Evolutionary conservation across 164 flowering plant genomes (phyloP).

Genomic region (Piper longum): DNA sequence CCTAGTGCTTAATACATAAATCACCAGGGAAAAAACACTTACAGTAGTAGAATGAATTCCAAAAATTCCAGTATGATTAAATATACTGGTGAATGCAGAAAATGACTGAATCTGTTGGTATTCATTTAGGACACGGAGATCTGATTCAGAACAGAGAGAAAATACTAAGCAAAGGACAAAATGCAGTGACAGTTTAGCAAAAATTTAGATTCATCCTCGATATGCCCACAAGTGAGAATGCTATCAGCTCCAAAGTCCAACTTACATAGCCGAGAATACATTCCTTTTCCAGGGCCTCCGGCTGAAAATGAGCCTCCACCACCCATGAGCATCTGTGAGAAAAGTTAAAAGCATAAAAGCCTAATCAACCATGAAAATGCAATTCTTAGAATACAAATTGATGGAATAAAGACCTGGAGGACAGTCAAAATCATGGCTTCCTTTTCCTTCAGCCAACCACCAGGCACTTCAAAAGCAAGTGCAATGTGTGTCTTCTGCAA

Average conservation of each 20-base stretch:
- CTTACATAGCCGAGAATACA: constrained; percentile 88
- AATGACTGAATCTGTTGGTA: constrained; percentile 46
- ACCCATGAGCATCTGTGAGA: constrained; percentile 74
- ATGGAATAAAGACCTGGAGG: constrained; percentile 42
- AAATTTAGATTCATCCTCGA: not conserved
- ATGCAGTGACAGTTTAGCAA: not conserved
- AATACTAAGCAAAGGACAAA: not conserved
- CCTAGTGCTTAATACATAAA: not conserved
- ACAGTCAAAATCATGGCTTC: constrained; percentile 68
- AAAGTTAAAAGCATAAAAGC: constrained; percentile 4
- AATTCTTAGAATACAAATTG: not conserved
- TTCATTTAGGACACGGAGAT: constrained; percentile 58
- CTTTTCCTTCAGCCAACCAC: constrained; percentile 72
- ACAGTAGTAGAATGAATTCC: constrained; percentile 83
- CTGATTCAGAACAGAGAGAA: constrained; percentile 23
- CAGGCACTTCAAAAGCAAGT: constrained; percentile 84
- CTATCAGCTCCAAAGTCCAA: constrained; percentile 1
- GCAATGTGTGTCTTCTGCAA: constrained; percentile 51
- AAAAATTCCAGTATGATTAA: constrained; percentile 64
- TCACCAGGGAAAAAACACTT: constrained; percentile 13
- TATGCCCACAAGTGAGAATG: not conserved
- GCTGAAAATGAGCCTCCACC: constrained; percentile 97
- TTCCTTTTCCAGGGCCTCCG: constrained; percentile 97
- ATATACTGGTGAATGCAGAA: constrained; percentile 74
- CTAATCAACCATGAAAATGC: not conserved